These are phyloP conservation scores for Geotrichum cucujoidarum DNA, from an alignment of 1,139 yeast species.

Conservation along the genomic window DNA sequence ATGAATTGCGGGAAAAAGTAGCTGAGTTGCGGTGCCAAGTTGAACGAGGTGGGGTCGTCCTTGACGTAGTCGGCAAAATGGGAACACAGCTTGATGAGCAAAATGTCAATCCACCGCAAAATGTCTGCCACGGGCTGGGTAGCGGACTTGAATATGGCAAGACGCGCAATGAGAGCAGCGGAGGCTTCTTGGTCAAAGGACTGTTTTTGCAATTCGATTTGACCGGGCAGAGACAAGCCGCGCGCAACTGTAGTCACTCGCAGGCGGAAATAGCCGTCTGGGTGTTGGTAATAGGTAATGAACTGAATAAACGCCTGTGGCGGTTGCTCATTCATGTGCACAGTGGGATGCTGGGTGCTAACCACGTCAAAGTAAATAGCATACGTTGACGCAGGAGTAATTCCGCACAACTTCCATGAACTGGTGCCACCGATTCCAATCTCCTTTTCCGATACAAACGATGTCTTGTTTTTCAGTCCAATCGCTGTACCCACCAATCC, in stretches of 20 bases:
- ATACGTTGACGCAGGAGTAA: conserved; percentile 84
- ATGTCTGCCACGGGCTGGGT: conserved; percentile 69
- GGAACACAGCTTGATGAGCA: conserved; percentile 66
- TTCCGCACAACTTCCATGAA: conserved; percentile 78
- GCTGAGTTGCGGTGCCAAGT: conserved; percentile 64
- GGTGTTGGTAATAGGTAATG: conserved; percentile 69
- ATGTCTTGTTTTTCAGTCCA: conserved; percentile 48
- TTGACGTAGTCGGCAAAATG: conserved; percentile 72
- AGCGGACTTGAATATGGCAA: conserved; percentile 67
- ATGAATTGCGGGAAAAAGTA: conserved; percentile 72
- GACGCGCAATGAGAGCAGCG: conserved; percentile 90
- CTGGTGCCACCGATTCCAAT: conserved; percentile 92
- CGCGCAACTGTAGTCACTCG: conserved; percentile 88
- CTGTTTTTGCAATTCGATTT: conserved; percentile 40
- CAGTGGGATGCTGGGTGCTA: conserved; percentile 25
- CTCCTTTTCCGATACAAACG: conserved; percentile 83
- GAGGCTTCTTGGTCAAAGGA: conserved; percentile 96
- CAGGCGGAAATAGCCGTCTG: conserved; percentile 60
- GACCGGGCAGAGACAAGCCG: conserved; percentile 48
- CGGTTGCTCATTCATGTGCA: conserved; percentile 81
- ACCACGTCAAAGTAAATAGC: conserved; percentile 82
- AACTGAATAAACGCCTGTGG: conserved; percentile 67
- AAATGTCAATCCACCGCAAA: conserved; percentile 71
- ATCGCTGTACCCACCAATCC: conserved; percentile 95
- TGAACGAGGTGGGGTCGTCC: conserved; percentile 63